These are phyloP conservation scores for Plasmodium malariae DNA, from an alignment of 169 alveolate genomes.

Conservation along the genomic window DNA sequence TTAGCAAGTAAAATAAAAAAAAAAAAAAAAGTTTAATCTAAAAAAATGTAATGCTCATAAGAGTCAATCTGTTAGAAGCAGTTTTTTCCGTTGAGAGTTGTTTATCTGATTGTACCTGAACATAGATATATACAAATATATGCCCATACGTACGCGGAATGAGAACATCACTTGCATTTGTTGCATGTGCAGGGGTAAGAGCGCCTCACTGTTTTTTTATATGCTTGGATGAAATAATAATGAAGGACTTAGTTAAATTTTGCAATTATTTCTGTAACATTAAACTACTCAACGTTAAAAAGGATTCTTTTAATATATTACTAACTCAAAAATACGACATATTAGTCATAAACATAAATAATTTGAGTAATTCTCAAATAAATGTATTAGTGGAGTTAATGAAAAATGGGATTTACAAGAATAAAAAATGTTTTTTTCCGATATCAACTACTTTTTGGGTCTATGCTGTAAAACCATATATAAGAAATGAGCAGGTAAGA, in stretches of 20 bases:
- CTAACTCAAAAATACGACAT: slow-evolving; percentile 65
- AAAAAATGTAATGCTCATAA: background rate
- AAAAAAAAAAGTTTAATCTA: background rate
- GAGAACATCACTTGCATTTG: background rate
- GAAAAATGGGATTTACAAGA: slow-evolving; percentile 65
- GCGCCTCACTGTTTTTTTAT: slow-evolving; percentile 74
- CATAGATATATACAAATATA: background rate
- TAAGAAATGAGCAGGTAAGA: slow-evolving; percentile 48
- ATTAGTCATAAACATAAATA: slow-evolving; percentile 58
- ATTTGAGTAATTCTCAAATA: slow-evolving; percentile 58
- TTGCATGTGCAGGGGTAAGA: slow-evolving; percentile 27
- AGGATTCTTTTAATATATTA: slow-evolving; percentile 43
- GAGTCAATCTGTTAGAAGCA: background rate
- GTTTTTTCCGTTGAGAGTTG: background rate
- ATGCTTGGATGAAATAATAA: slow-evolving; percentile 66
- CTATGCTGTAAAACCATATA: slow-evolving; percentile 45
- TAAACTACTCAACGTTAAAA: slow-evolving; percentile 27
- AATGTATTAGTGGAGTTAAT: slow-evolving; percentile 34
- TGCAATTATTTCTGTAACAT: slow-evolving; percentile 66
- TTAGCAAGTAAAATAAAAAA: slow-evolving; percentile 32
- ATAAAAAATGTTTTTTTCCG: slow-evolving; percentile 37
- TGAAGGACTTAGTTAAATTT: slow-evolving; percentile 48
- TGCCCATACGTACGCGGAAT: background rate
- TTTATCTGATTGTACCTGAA: background rate
- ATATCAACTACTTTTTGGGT: slow-evolving; percentile 68